Evolutionary conservation across 345 rosid species (phyloP).

Genomic region (Clarkia xantiana): DNA sequence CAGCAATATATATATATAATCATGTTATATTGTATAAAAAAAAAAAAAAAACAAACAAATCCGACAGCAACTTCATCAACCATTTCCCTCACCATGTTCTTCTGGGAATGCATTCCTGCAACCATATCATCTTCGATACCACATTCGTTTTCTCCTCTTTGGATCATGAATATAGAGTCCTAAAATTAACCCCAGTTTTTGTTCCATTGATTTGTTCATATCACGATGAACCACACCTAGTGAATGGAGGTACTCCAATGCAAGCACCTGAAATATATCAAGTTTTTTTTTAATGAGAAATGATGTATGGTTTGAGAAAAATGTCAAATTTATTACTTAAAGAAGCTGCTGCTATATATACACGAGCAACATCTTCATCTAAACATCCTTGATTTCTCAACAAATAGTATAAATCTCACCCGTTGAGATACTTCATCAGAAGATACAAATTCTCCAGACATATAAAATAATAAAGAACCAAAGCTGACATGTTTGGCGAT

Average conservation of each 20-base stretch:
- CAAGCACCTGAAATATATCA: slow-evolving; percentile 99
- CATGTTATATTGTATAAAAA: not conserved
- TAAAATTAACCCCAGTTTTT: too few relatives aligned
- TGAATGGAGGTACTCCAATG: slow-evolving; percentile 90
- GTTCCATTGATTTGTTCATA: too few relatives aligned
- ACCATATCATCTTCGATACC: slow-evolving; percentile 71
- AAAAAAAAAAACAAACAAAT: too few relatives aligned
- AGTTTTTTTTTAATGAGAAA: too few relatives aligned
- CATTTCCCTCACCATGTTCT: slow-evolving; percentile 43
- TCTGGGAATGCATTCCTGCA: slow-evolving; percentile 68
- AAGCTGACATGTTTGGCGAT: slow-evolving; percentile 54
- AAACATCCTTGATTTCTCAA: slow-evolving; percentile 94
- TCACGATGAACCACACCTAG: slow-evolving; percentile 93
- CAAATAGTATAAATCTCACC: slow-evolving; percentile 91
- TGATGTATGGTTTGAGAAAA: too few relatives aligned
- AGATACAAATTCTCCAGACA: slow-evolving; percentile 97
- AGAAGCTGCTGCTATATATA: slow-evolving; percentile 97
- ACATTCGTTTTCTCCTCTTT: slow-evolving; percentile 80
- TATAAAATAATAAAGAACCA: slow-evolving; percentile 98
- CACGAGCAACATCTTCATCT: slow-evolving; percentile 94
- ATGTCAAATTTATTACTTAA: slow-evolving; percentile 37
- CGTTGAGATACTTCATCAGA: slow-evolving; percentile 99
- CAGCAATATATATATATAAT: too few relatives aligned
- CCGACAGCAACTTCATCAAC: slow-evolving; percentile 13
- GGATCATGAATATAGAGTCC: slow-evolving; percentile 88